Percentiles rank a stretch among this genome's conserved stretches.
Evolutionary conservation across 495 filamentous ascomycete genomes (phyloP).

Genomic region (Amniculicola lignicola): DNA sequence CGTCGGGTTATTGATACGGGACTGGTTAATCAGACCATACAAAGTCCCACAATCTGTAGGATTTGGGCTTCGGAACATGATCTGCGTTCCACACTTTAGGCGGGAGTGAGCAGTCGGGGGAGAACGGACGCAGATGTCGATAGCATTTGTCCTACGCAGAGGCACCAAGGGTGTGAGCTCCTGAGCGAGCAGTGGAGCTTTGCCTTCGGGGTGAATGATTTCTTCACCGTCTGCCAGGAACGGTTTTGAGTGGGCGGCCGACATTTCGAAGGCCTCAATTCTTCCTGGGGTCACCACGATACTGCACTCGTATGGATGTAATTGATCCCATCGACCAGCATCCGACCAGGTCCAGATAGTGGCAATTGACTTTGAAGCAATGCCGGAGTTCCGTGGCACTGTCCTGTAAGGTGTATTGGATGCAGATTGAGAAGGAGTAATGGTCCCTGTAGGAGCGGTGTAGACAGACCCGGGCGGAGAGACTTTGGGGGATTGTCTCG

Average conservation of each 20-base stretch:
- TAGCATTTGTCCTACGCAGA: constrained; percentile 79
- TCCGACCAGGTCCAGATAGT: constrained; percentile 83
- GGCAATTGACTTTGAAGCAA: constrained; percentile 65
- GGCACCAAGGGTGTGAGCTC: constrained; percentile 86
- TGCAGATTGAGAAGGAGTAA: constrained; percentile 72
- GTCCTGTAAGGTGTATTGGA: constrained; percentile 63
- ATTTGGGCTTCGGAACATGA: constrained; percentile 82
- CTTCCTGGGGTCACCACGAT: constrained; percentile 79
- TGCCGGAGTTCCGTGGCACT: constrained; percentile 54
- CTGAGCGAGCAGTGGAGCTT: constrained; percentile 68
- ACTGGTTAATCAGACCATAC: constrained; percentile 77
- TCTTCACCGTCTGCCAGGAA: constrained; percentile 44
- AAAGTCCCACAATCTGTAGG: constrained; percentile 73
- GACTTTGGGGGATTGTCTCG: constrained; percentile 33
- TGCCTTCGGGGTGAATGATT: constrained; percentile 28
- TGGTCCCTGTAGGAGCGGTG: constrained; percentile 50
- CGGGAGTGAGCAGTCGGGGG: constrained; percentile 68
- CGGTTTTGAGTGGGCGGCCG: constrained; percentile 46
- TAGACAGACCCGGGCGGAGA: constrained; percentile 44
- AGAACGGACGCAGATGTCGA: constrained; percentile 92
- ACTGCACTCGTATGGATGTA: constrained; percentile 71
- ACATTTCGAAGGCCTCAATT: constrained; percentile 76
- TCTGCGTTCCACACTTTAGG: constrained; percentile 67
- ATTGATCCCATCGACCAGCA: constrained; percentile 73
- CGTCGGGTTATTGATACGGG: constrained; percentile 81